Conservation (phyloP, 306 rosid species). For the Betula pendula region DNA sequence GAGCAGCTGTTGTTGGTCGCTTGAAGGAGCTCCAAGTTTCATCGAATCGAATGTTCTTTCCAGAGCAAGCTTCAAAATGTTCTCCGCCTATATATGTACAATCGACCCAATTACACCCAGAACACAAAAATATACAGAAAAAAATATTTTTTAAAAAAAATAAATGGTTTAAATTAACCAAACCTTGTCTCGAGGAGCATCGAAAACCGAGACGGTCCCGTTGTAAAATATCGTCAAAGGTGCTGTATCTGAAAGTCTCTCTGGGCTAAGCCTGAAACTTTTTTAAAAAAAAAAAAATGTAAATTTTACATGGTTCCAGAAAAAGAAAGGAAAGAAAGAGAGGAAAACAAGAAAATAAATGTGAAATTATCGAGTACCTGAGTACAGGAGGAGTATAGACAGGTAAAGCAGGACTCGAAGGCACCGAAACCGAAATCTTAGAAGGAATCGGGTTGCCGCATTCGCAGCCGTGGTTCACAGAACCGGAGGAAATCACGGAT, state of each 20-base stretch:
- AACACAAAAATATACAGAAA: neutral
- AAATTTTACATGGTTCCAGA: neutral
- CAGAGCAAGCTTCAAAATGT: constrained; percentile 39
- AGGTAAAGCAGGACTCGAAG: constrained; percentile 32
- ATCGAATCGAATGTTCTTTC: constrained; percentile 18
- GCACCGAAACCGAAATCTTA: constrained; percentile 6
- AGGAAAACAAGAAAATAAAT: neutral
- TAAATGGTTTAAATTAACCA: neutral
- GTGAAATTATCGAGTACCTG: constrained; percentile 3
- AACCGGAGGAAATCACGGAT: constrained; percentile 31
- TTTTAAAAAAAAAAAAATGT: neutral
- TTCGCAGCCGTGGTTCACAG: neutral
- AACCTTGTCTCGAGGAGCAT: constrained; percentile 46
- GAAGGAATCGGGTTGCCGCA: neutral
- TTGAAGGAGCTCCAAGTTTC: constrained; percentile 15
- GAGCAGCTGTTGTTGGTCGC: constrained; percentile 21
- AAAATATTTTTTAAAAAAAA: too few relatives aligned
- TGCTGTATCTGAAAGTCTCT: constrained; percentile 21
- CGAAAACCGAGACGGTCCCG: constrained; percentile 43
- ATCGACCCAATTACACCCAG: neutral
- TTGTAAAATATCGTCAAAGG: constrained; percentile 51
- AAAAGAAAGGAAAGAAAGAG: neutral
- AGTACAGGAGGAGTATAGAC: constrained; percentile 15
- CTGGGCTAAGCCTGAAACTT: constrained; percentile 9
- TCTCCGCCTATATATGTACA: constrained; percentile 30